Base-by-base conservation (phyloP, 1,284 basidiomycete genomes). In the Megacollybia platyphylla region DNA sequence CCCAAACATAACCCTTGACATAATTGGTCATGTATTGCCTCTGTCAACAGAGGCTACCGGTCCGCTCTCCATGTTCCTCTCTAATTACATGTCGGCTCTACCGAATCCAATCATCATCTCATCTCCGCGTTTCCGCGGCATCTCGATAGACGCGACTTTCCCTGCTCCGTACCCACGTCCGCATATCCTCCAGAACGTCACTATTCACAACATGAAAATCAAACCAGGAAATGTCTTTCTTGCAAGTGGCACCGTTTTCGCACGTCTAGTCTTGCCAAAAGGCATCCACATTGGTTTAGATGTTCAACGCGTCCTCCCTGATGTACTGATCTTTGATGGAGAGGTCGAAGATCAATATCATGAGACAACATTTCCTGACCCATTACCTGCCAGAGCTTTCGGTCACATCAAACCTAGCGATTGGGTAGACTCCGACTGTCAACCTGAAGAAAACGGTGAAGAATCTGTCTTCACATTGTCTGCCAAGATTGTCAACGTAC, bases 191-290 rank as follows among this genome's bases (percentile, higher is more conserved):
- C 72, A 71, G 13, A 64, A 84, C 46, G 76, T 87, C 27, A 79
- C 78, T 2, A 79, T 87, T 45, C 68, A 67, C 24, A 69, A 83
- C 50, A 87, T 87, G 85, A 73, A 71, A 50, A 70, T 87, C 45
- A 71, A 65, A 44, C 67, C 80, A 5, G 71, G 69, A 1, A 62
- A 53, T 3, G 56, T 57, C 1, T 69, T 87, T 52, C 60, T 78
- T 15, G 79, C 82, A 0, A 83, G 74, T 50, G 84, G 82, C 8
- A 70, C 67, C 1, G 72, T 87, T 4, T 68, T 65, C 42, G 84
- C 71, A 7, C 63, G 67, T 15, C 64, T 82, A 30, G 77, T 82
- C 5, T 64, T 87, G 2, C 84, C 84, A 0, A 60, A 57, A 36
- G 81, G 81, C 29, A 72, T 87, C 55, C 57, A 80, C 44, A 62